Conservation (phyloP, 2,329 filamentous ascomycete species). For the Aureobasidium pullulans region DNA sequence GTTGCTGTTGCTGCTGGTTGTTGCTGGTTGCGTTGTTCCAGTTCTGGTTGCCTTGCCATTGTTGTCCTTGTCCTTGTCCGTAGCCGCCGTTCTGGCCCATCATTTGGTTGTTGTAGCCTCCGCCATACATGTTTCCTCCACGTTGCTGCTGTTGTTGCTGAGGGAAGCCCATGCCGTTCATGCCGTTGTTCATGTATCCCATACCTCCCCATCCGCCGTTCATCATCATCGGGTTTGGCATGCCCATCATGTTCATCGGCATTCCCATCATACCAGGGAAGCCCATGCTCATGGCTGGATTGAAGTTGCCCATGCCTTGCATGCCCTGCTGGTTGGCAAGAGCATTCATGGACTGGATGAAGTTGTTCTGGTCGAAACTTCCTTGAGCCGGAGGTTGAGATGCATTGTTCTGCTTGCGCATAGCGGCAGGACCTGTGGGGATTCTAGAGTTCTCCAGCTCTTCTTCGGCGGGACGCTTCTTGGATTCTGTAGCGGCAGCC, state of each 20-base stretch:
- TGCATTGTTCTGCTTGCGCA: constrained; percentile 31
- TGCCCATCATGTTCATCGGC: constrained; percentile 15
- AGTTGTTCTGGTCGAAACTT: constrained; percentile 30
- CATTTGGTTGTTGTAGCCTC: constrained; percentile 18
- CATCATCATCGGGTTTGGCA: constrained; percentile 31
- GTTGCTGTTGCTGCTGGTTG: constrained; percentile 5
- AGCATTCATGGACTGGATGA: constrained; percentile 39
- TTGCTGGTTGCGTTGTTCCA: constrained; percentile 28
- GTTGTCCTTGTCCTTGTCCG: constrained; percentile 16
- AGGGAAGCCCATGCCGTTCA: constrained; percentile 28
- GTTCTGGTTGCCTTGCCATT: constrained; percentile 25
- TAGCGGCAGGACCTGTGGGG: constrained; percentile 39
- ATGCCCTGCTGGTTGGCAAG: constrained; percentile 23
- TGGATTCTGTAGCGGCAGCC: constrained; percentile 36
- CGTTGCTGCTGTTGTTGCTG: constrained; percentile 9
- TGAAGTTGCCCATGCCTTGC: constrained; percentile 21
- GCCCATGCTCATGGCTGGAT: constrained; percentile 23
- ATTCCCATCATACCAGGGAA: constrained; percentile 21
- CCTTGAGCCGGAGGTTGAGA: constrained; percentile 19
- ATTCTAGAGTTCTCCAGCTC: constrained; percentile 41
- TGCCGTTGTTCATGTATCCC: constrained; percentile 30
- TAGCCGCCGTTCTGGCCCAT: constrained; percentile 16
- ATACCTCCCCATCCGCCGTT: constrained; percentile 23
- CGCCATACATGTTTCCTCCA: constrained; percentile 14
- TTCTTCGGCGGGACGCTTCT: constrained; percentile 79